A percentile compares a stretch with the other conserved stretches of the same genome.
These are phyloP conservation scores for Flaveria linearis DNA, from an alignment of 129 eudicot genomes.

Conservation along the genomic window DNA sequence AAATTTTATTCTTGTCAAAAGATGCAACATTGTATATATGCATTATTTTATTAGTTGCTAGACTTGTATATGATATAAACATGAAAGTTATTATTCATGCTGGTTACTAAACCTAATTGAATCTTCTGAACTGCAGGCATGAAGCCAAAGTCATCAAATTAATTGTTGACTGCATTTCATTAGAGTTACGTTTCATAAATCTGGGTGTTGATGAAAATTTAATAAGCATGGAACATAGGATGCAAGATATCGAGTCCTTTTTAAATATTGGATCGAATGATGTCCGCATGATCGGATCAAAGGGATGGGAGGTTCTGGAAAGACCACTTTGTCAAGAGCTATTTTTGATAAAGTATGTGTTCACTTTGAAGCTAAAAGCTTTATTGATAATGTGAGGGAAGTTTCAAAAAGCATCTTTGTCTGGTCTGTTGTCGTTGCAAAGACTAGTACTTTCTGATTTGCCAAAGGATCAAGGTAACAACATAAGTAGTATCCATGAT, in stretches of 20 bases:
- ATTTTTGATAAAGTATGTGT: not conserved
- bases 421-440: not conserved
- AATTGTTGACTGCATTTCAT: slow-evolving; percentile 8
- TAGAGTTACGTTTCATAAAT: not conserved
- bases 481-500: not conserved
- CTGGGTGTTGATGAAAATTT: not conserved
- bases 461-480: not conserved
- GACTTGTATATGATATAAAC: not conserved
- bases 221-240: slow-evolving; percentile 10
- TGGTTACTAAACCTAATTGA: not conserved
- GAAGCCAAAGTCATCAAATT: slow-evolving; percentile 18
- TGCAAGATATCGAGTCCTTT: not conserved
- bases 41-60: not conserved
- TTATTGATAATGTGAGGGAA: slow-evolving; percentile 15
- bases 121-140: not conserved
- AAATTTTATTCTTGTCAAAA: not conserved
- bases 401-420: slow-evolving; percentile 5
- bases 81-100: too few relatives aligned
- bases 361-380: slow-evolving; percentile 26
- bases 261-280: not conserved
- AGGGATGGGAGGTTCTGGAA: slow-evolving; percentile 32
- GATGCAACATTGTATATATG: not conserved
- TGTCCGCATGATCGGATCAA: slow-evolving; percentile 12
- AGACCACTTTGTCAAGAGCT: slow-evolving; percentile 29
- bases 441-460: not conserved